Conservation (phyloP, 768 basidiomycete species). For the Boletus barrowsii region DNA sequence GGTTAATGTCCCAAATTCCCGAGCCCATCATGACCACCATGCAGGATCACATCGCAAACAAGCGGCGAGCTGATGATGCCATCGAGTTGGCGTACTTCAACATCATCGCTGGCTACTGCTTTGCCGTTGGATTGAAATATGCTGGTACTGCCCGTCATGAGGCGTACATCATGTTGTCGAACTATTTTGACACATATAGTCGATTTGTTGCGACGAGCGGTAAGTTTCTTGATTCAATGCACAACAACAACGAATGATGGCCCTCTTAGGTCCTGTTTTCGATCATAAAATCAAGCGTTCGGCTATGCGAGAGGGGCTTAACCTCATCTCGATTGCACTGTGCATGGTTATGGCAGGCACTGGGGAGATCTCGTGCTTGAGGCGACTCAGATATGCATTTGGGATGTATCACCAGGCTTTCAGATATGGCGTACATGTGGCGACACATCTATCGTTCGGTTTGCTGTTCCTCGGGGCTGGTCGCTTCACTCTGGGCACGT, state of each 20-base stretch:
- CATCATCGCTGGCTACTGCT: conserved; percentile 87
- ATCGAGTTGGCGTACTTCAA: conserved; percentile 90
- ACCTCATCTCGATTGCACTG: conserved; percentile 79
- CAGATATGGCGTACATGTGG: conserved; percentile 87
- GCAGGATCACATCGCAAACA: conserved; percentile 48
- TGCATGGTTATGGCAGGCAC: conserved; percentile 98
- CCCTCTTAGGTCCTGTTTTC: conserved; percentile 61
- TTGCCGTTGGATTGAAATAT: conserved; percentile 87
- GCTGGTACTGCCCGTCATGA: conserved; percentile 92
- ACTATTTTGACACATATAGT: conserved; percentile 78
- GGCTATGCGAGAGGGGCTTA: conserved; percentile 83
- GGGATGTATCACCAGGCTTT: conserved; percentile 76
- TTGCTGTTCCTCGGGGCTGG: conserved; percentile 93
- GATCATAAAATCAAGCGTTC: conserved; percentile 87
- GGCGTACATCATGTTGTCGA: conserved; percentile 79
- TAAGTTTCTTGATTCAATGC: conserved; percentile 33
- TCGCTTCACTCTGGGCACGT: conserved; percentile 86
- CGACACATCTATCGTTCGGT: conserved; percentile 87
- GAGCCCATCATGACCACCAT: conserved; percentile 57
- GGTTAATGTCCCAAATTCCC: conserved; percentile 74
- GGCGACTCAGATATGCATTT: conserved; percentile 84
- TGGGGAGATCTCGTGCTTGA: conserved; percentile 86
- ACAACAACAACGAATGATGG: conserved; percentile 2
- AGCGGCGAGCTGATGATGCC: conserved; percentile 55
- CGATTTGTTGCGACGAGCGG: conserved; percentile 66